phyloP scores from a whole-genome alignment of 2,329 filamentous ascomycete species.

The Cercospora janseana region DNA sequence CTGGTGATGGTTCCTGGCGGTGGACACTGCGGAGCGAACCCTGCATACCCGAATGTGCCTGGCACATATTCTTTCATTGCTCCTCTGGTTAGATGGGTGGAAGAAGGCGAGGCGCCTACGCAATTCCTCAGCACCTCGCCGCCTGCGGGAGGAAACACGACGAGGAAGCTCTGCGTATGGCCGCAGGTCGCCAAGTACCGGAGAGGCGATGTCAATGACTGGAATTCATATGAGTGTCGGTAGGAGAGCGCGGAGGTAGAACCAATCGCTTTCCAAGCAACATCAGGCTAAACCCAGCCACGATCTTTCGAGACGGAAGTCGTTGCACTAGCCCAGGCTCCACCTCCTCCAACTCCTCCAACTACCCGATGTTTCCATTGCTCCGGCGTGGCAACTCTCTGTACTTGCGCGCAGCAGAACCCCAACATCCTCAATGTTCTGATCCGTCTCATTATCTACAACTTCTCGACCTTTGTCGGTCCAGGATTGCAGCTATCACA shows the following conservation, averaged over 20 bases:
- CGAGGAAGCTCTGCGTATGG: slow-evolving; percentile 39
- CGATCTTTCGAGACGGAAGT: too few species aligned
- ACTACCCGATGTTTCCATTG: neutral
- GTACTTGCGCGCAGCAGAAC: too few species aligned
- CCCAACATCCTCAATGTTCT: too few species aligned
- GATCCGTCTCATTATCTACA: too few species aligned
- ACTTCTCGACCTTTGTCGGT: too few species aligned
- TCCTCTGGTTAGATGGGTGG: slow-evolving; percentile 40
- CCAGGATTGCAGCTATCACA: too few species aligned
- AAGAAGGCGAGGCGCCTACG: slow-evolving; percentile 29
- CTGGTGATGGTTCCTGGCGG: slow-evolving; percentile 44
- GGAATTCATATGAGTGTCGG: slow-evolving; percentile 31
- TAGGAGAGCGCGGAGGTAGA: slow-evolving; percentile 8
- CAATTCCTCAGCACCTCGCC: slow-evolving; percentile 36
- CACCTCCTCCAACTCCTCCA: slow-evolving; percentile 1
- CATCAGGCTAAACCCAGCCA: too few species aligned
- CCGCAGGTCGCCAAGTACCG: slow-evolving; percentile 35
- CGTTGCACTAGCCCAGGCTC: too few species aligned
- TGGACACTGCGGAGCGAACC: slow-evolving; percentile 41
- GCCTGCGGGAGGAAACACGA: slow-evolving; percentile 34
- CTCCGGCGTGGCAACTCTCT: too few species aligned
- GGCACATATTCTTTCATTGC: slow-evolving; percentile 39
- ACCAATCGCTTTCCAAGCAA: too few species aligned
- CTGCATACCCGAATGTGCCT: slow-evolving; percentile 37
- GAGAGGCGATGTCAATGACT: slow-evolving; percentile 27